A percentile compares a stretch with the other conserved stretches of the same genome.
phyloP scores from a whole-genome alignment of 352 stramenopile genomes.

The Pythium monospermum region DNA sequence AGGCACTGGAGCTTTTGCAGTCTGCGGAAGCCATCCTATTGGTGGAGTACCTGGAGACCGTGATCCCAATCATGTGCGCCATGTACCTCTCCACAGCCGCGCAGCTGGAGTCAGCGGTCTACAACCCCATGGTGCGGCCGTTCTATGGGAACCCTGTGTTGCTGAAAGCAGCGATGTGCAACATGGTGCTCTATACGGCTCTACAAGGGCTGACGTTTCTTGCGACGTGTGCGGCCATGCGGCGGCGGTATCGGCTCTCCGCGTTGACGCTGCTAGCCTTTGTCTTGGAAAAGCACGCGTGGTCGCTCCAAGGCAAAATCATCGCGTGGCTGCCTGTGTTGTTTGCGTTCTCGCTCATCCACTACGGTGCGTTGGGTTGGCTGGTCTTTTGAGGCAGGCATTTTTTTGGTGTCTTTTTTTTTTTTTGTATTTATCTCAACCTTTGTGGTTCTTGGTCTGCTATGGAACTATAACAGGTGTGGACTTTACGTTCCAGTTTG shows the following conservation, averaged over 20 bases:
- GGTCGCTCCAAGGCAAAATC: conserved; percentile 14
- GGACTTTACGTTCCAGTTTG: conserved; percentile 4
- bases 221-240: conserved; percentile 3
- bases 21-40: neutral
- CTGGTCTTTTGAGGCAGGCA: too few relatives aligned
- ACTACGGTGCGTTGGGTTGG: conserved; percentile 22
- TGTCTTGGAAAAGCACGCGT: conserved; percentile 11
- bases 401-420: too few relatives aligned
- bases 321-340: conserved; percentile 17
- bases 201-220: conserved; percentile 1
- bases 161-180: neutral
- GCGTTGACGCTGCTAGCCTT: conserved; percentile 8
- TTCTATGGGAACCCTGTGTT: neutral
- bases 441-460: too few relatives aligned
- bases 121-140: conserved; percentile 2
- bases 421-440: too few relatives aligned
- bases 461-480: neutral
- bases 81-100: neutral
- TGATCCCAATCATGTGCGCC: neutral
- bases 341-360: conserved; percentile 11
- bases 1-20: neutral
- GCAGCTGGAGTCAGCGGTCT: conserved; percentile 2
- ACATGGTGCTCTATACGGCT: neutral
- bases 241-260: conserved; percentile 5
- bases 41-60: conserved; percentile 2